phyloP scores from a whole-genome alignment of 2,329 filamentous ascomycete genomes.

The Diaporthe nobilis region DNA sequence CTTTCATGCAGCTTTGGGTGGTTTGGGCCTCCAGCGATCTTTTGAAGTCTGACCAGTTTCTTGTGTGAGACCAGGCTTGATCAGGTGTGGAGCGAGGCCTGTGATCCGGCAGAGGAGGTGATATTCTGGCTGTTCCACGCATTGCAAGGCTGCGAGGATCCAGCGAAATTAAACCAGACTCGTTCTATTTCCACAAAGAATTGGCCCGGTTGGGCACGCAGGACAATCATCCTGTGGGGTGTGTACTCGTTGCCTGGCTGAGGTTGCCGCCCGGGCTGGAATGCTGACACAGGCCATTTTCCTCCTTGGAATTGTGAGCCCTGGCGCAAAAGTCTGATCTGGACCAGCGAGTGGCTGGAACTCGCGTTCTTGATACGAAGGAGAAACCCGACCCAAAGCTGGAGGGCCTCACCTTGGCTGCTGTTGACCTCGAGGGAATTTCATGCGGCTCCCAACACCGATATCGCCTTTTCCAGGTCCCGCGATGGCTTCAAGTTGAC shows the following conservation, averaged over 20 bases:
- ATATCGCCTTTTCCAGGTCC: not conserved
- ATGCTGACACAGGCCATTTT: not conserved
- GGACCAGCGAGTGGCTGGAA: not conserved
- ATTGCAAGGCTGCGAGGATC: not conserved
- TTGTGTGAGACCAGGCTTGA: not conserved
- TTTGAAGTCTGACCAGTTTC: not conserved
- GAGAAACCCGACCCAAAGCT: not conserved
- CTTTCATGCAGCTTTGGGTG: not conserved
- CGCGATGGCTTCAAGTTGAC: too few relatives aligned
- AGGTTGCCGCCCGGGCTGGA: not conserved
- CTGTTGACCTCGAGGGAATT: not conserved
- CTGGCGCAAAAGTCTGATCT: not conserved
- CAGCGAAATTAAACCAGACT: not conserved
- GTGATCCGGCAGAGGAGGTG: not conserved
- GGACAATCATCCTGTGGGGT: not conserved
- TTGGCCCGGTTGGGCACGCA: too few relatives aligned
- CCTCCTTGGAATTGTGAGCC: not conserved
- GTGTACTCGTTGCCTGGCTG: not conserved
- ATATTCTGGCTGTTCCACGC: not conserved
- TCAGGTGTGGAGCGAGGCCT: not conserved
- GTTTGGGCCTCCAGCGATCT: not conserved
- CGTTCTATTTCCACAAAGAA: not conserved
- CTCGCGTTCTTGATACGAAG: not conserved
- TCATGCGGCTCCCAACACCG: too few relatives aligned
- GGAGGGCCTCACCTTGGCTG: not conserved